Evolutionary conservation across 106 monocot species (phyloP).

Genomic region (Allium fistulosum): DNA sequence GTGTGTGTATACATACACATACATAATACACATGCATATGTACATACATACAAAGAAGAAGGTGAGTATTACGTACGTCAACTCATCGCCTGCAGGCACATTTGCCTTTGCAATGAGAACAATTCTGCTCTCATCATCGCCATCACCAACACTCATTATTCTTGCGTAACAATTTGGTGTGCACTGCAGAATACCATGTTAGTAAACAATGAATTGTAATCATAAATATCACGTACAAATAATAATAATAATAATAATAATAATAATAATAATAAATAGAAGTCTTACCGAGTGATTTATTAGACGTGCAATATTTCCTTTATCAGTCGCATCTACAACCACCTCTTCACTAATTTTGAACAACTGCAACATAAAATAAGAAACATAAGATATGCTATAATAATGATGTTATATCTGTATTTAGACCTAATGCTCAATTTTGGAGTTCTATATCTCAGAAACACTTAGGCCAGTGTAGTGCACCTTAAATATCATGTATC

Average conservation of each 20-base stretch:
- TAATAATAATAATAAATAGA: background rate
- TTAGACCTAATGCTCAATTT: too few relatives aligned
- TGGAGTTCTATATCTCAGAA: too few relatives aligned
- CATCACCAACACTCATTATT: conserved; percentile 75
- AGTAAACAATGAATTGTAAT: too few relatives aligned
- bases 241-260: background rate
- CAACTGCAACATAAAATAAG: conserved; percentile 41
- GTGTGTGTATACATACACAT: too few relatives aligned
- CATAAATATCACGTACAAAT: too few relatives aligned
- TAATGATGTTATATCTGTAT: background rate
- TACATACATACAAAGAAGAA: too few relatives aligned
- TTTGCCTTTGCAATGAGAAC: conserved; percentile 80
- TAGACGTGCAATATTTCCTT: conserved; percentile 87
- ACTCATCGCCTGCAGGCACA: conserved; percentile 73
- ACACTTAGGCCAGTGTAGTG: too few relatives aligned
- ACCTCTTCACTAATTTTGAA: conserved; percentile 96
- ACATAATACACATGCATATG: too few relatives aligned
- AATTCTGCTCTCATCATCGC: conserved; percentile 63
- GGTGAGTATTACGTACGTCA: conserved; percentile 41
- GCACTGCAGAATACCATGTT: conserved; percentile 46
- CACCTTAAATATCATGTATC: too few relatives aligned
- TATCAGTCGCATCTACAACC: conserved; percentile 83
- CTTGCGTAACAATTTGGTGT: conserved; percentile 96
- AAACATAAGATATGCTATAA: background rate
- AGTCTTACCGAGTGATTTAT: conserved; percentile 80